Conservation (phyloP, 1,284 basidiomycete genomes). For the Ustilago bromivora region DNA sequence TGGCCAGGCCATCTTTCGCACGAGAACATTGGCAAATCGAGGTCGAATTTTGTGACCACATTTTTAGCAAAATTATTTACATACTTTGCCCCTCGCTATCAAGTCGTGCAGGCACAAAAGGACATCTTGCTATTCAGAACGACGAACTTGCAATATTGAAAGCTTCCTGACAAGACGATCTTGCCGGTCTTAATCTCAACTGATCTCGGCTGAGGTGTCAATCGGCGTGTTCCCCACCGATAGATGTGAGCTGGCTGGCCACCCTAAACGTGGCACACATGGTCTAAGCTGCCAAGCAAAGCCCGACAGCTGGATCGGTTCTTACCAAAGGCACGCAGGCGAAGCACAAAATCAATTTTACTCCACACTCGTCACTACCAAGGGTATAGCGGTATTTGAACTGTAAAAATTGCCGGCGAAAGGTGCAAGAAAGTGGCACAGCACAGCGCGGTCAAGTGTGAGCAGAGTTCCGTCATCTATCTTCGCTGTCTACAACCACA, state of each 20-base stretch:
- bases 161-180: background rate
- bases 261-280: background rate
- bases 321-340: constrained; percentile 34
- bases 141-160: too few relatives aligned
- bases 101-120: too few relatives aligned
- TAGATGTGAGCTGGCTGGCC: background rate
- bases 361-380: constrained; percentile 27
- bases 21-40: constrained; percentile 8
- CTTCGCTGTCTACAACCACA: background rate
- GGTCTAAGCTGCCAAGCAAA: constrained; percentile 11
- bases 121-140: too few relatives aligned
- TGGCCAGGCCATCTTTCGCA: constrained; percentile 1
- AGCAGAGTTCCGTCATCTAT: background rate
- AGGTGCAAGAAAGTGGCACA: constrained; percentile 7
- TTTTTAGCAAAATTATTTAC: background rate
- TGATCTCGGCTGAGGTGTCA: background rate
- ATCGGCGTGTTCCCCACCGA: background rate
- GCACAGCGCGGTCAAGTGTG: constrained; percentile 3
- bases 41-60: background rate
- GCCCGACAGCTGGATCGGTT: constrained; percentile 20
- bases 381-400: background rate
- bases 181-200: background rate
- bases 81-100: background rate
- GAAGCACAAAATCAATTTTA: constrained; percentile 2
- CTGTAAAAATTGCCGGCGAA: background rate